Conservation (phyloP, 305 asterid species). For the Fraxinus albicans region DNA sequence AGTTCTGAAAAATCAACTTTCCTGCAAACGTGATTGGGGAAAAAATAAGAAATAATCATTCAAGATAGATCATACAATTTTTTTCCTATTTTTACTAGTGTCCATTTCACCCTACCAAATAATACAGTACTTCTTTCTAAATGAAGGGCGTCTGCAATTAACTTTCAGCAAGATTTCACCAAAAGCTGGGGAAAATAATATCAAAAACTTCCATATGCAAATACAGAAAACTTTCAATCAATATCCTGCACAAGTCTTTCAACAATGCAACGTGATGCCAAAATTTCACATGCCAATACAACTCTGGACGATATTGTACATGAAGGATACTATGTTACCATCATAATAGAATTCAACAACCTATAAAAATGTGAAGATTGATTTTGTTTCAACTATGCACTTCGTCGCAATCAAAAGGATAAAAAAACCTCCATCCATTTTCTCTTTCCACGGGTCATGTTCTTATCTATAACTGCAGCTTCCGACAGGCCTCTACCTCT, state of each 20-base stretch:
- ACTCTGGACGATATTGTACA: neutral
- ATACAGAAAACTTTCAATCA: neutral
- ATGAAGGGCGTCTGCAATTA: neutral
- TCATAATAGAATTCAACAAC: neutral
- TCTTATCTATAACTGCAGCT: neutral
- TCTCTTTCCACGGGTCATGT: neutral
- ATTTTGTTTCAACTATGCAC: neutral
- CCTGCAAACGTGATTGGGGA: neutral
- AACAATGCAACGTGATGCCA: neutral
- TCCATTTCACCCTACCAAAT: neutral
- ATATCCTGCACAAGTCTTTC: neutral
- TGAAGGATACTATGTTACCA: neutral
- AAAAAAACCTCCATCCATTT: neutral
- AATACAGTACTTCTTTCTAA: neutral
- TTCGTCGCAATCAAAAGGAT: neutral
- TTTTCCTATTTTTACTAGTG: neutral
- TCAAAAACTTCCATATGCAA: neutral
- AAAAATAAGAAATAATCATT: no score
- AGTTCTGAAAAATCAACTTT: neutral
- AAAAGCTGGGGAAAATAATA: neutral
- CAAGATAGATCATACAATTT: neutral
- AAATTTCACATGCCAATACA: constrained; percentile 1
- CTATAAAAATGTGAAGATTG: neutral
- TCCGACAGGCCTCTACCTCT: neutral
- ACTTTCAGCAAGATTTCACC: neutral